Evolutionary conservation across 768 basidiomycete genomes (phyloP).

Genomic region (Tylopilus cervinicoccineus): DNA sequence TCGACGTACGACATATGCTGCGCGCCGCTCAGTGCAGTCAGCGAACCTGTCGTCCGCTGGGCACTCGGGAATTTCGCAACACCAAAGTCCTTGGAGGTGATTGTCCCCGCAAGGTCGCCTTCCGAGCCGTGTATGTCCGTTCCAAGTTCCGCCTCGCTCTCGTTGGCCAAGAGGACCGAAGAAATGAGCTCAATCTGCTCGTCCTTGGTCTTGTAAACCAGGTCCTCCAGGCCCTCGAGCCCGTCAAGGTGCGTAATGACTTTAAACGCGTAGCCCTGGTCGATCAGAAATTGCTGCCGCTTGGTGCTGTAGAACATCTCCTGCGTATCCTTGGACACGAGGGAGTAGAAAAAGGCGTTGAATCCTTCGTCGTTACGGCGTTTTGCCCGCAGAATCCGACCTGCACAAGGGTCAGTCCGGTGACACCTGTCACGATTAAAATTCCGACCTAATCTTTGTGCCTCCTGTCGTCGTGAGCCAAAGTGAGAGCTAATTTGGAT

Average conservation of each 20-base stretch:
- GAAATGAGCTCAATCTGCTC: constrained; percentile 97
- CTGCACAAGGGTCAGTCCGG: constrained; percentile 35
- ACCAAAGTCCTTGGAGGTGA: constrained; percentile 87
- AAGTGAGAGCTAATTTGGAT: constrained; percentile 99
- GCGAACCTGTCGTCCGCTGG: constrained; percentile 76
- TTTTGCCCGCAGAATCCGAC: constrained; percentile 95
- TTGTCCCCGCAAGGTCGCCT: constrained; percentile 80
- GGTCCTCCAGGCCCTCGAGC: constrained; percentile 75
- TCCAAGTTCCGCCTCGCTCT: constrained; percentile 85
- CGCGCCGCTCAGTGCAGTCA: constrained; percentile 81
- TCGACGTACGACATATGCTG: constrained; percentile 93
- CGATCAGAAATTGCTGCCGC: constrained; percentile 96
- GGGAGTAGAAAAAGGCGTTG: constrained; percentile 99
- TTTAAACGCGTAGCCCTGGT: constrained; percentile 99
- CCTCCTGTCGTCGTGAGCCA: constrained; percentile 96
- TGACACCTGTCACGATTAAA: constrained; percentile 16
- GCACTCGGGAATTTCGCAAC: constrained; percentile 56
- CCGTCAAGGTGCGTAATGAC: constrained; percentile 98
- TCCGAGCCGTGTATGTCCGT: constrained; percentile 80
- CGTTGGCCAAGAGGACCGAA: constrained; percentile 86
- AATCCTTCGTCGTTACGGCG: constrained; percentile 98
- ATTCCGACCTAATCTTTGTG: constrained; percentile 81
- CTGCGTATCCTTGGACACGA: constrained; percentile 98
- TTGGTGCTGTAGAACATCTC: constrained; percentile 99
- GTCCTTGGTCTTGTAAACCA: constrained; percentile 87